phyloP scores from a whole-genome alignment of 164 flowering plant species.

The Malania oleifera region DNA sequence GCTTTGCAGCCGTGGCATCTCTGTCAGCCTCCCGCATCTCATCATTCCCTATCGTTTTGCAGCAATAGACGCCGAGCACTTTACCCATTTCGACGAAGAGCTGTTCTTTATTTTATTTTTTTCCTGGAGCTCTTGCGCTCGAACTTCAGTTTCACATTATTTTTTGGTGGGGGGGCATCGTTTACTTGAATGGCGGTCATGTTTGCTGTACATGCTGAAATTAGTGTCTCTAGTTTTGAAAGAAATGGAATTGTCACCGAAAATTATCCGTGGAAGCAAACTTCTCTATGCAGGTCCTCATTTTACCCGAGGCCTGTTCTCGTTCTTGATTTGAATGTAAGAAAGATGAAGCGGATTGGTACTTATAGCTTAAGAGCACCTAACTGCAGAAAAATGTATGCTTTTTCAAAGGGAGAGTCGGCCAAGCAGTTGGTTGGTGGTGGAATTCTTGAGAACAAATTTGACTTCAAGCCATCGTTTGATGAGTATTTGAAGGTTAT shows the following conservation, averaged over 20 bases:
- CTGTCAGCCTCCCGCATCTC: too few species aligned
- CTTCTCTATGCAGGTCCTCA: slow-evolving; percentile 18
- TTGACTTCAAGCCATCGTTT: slow-evolving; percentile 66
- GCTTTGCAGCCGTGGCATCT: too few species aligned
- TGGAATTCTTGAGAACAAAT: slow-evolving; percentile 39
- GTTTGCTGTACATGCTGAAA: slow-evolving; percentile 14
- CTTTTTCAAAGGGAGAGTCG: slow-evolving; percentile 21
- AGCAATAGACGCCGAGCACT: too few species aligned
- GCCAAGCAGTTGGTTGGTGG: slow-evolving; percentile 14
- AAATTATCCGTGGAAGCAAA: slow-evolving; percentile 10
- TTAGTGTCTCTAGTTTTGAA: slow-evolving; percentile 31
- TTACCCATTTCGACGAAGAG: too few species aligned
- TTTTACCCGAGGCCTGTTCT: slow-evolving; percentile 23
- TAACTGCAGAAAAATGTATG: slow-evolving; percentile 13
- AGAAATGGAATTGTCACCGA: slow-evolving; percentile 14
- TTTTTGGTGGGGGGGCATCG: too few species aligned
- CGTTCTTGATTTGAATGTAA: slow-evolving; percentile 5
- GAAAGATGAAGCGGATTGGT: too few species aligned
- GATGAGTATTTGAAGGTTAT: slow-evolving; percentile 77
- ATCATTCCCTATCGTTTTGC: too few species aligned
- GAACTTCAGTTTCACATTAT: too few species aligned
- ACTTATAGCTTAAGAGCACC: neutral
- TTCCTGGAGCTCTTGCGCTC: too few species aligned
- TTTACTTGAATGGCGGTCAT: slow-evolving; percentile 12
- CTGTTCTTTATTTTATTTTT: too few species aligned